A percentile compares a stretch with the other conserved stretches of the same genome.
These are phyloP conservation scores for Russula ochroleuca DNA, from an alignment of 768 basidiomycete genomes.

Conservation along the genomic window DNA sequence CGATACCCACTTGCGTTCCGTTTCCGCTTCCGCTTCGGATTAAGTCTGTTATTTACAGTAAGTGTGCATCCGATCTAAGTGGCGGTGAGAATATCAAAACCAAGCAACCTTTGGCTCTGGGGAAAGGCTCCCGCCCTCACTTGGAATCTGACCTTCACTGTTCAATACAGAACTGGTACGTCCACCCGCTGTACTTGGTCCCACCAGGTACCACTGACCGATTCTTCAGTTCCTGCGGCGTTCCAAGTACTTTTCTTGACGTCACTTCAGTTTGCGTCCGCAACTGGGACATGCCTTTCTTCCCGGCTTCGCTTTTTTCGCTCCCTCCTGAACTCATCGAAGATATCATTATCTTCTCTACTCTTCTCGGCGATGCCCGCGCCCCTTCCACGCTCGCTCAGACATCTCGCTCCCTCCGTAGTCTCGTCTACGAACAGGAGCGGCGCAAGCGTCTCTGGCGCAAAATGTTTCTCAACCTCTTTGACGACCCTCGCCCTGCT, in stretches of 20 bases:
- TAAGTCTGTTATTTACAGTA: no score
- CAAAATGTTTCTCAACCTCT: slow-evolving; percentile 36
- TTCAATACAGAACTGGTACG: no score
- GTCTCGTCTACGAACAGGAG: slow-evolving; percentile 33
- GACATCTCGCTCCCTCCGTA: slow-evolving; percentile 34
- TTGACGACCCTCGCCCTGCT: slow-evolving; percentile 35
- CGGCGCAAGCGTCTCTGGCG: slow-evolving; percentile 39
- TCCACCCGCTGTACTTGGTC: no score
- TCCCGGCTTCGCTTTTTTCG: neutral
- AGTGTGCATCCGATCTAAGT: no score
- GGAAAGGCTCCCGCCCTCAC: no score
- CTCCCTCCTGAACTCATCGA: slow-evolving; percentile 39
- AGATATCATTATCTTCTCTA: slow-evolving; percentile 33
- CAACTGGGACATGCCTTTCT: neutral
- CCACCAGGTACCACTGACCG: neutral
- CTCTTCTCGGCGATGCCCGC: slow-evolving; percentile 30
- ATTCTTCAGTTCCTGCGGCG: no score
- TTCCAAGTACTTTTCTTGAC: no score
- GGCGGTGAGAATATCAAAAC: no score
- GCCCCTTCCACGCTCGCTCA: slow-evolving; percentile 35
- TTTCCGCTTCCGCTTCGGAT: neutral
- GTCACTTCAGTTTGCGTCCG: neutral
- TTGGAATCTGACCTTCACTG: no score
- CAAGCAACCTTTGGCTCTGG: no score
- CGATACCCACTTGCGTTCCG: neutral